A percentile compares a stretch with the other conserved stretches of the same genome.
These are phyloP conservation scores for Trichosanthes cucumerina DNA, from an alignment of 306 rosid genomes.

Conservation along the genomic window DNA sequence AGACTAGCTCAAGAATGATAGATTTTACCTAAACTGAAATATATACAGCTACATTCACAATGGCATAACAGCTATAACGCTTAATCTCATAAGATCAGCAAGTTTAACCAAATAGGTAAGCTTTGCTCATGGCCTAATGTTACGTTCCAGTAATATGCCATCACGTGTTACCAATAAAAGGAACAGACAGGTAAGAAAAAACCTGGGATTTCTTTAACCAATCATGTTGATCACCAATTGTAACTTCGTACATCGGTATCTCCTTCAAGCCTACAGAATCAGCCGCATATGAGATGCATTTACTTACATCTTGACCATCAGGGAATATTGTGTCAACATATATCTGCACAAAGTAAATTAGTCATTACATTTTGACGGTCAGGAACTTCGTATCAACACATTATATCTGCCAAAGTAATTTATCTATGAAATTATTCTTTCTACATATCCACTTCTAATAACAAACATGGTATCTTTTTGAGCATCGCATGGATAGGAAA, in stretches of 20 bases:
- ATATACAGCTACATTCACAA: neutral
- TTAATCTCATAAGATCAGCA: neutral
- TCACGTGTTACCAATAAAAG: neutral
- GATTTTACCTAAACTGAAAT: neutral
- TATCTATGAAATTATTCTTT: neutral
- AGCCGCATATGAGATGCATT: slow-evolving; percentile 55
- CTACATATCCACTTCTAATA: neutral
- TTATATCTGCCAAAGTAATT: neutral
- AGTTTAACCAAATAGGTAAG: neutral
- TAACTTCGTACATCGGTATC: slow-evolving; percentile 51
- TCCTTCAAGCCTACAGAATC: slow-evolving; percentile 79
- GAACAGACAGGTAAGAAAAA: slow-evolving; percentile 4
- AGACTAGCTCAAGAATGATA: neutral
- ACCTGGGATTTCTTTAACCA: slow-evolving; percentile 79
- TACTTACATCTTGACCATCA: slow-evolving; percentile 43
- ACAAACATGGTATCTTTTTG: neutral
- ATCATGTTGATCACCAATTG: slow-evolving; percentile 46
- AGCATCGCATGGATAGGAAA: neutral
- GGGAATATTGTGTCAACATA: slow-evolving; percentile 55
- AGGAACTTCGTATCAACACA: neutral
- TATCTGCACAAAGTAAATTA: slow-evolving; percentile 30
- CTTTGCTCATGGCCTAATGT: neutral
- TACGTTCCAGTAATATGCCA: neutral
- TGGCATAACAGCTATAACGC: neutral
- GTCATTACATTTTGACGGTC: neutral